A percentile compares a stretch with the other conserved stretches of the same genome.
Conservation (phyloP, 2,329 filamentous ascomycete genomes). For the Arachnomyces sp. region DNA sequence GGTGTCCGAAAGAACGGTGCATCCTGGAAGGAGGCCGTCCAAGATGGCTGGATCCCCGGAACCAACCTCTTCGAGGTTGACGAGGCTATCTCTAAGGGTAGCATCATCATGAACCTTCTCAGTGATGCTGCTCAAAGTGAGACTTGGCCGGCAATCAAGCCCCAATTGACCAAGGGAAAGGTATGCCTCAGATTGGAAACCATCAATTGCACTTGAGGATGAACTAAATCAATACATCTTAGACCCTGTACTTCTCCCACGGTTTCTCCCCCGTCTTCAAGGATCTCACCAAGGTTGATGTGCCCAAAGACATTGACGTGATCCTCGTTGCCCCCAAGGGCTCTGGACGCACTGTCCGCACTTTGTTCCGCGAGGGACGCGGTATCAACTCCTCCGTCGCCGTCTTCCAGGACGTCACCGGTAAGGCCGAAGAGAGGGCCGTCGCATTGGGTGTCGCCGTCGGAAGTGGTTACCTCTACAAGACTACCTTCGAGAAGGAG, state of each 20-base stretch:
- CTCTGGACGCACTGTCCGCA: slow-evolving; percentile 95
- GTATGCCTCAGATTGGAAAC: slow-evolving; percentile 42
- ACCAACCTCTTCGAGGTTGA: slow-evolving; percentile 99
- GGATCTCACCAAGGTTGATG: slow-evolving; percentile 96
- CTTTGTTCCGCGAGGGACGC: slow-evolving; percentile 97
- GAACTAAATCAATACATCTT: slow-evolving; percentile 11
- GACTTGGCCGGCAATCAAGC: slow-evolving; percentile 98
- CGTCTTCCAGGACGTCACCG: slow-evolving; percentile 96
- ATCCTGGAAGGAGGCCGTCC: slow-evolving; percentile 94
- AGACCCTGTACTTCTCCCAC: slow-evolving; percentile 99
- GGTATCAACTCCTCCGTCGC: slow-evolving; percentile 99
- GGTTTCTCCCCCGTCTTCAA: slow-evolving; percentile 99
- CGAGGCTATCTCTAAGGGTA: slow-evolving; percentile 87
- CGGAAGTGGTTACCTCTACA: slow-evolving; percentile 97
- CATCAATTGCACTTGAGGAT: background rate
- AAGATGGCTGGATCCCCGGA: slow-evolving; percentile 96
- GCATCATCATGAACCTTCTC: slow-evolving; percentile 98
- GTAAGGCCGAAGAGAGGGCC: slow-evolving; percentile 97
- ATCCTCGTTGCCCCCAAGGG: slow-evolving; percentile 99
- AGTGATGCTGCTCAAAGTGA: slow-evolving; percentile 95
- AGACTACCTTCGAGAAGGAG: slow-evolving; percentile 99
- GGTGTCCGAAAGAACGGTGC: slow-evolving; percentile 97
- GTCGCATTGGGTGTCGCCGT: slow-evolving; percentile 94
- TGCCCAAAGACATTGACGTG: slow-evolving; percentile 91
- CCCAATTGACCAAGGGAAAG: slow-evolving; percentile 97